Conservation (phyloP, 192 early-diverging fungal genomes). For the Umbelopsis sp. region DNA sequence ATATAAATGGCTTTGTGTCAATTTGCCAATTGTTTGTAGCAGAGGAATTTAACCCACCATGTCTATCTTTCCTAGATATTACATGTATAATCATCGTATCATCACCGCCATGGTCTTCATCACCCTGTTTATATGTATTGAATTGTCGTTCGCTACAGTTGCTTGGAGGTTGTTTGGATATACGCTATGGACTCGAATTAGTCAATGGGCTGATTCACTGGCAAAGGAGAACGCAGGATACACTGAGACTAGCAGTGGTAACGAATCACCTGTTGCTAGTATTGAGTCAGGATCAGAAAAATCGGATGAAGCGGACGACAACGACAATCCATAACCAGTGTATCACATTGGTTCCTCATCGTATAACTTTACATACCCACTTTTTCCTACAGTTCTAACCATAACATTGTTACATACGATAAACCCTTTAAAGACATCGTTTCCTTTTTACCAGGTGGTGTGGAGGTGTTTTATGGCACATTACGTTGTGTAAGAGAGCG, state of each 20-base stretch:
- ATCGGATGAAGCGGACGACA: not conserved
- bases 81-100: conserved; percentile 55
- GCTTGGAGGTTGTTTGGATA: conserved; percentile 48
- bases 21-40: not conserved
- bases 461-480: too few species aligned
- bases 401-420: too few species aligned
- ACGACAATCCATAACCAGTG: not conserved
- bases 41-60: not conserved
- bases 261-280: not conserved
- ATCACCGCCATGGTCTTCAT: conserved; percentile 48
- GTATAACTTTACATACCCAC: not conserved
- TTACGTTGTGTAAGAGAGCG: too few species aligned
- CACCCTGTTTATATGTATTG: conserved; percentile 44
- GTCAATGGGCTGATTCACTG: not conserved
- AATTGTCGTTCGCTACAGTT: conserved; percentile 48
- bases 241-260: not conserved
- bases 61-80: conserved; percentile 38
- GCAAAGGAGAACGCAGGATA: not conserved
- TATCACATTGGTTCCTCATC: not conserved
- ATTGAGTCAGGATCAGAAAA: not conserved
- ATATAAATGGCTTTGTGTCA: too few species aligned
- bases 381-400: not conserved
- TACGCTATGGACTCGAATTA: conserved; percentile 17
- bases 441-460: too few species aligned
- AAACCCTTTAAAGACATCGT: too few species aligned